Base-by-base conservation (phyloP, 495 filamentous ascomycete genomes). In the Barbatosphaeria neglecta region DNA sequence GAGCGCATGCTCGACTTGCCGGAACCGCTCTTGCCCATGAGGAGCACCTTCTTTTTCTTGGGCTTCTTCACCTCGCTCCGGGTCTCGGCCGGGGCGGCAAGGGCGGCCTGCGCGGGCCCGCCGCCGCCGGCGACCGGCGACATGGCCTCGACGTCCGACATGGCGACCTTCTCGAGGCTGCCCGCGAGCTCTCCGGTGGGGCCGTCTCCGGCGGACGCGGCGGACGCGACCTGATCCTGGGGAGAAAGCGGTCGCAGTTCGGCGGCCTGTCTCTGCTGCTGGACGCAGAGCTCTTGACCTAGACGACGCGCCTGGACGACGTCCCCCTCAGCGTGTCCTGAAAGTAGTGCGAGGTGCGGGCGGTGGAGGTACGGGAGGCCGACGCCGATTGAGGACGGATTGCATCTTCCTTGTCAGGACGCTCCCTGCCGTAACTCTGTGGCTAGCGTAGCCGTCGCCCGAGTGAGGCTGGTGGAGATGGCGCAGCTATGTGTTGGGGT, bases 1-100 rank as follows among this genome's bases (percentile, higher is more conserved):
- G 83, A 89, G 44, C 93, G 78, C 92, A 98, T 98, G 41, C 88
- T 95, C 24, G 90, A 95, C 64, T 98, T 98, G n/a, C 92, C 92
- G n/a, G 90, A 94, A 48, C 92, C 92, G 51, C 84, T 90, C 70
- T 96, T 96, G 50, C 92, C 92, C 90, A 78, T 78, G 43, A 78
- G 62, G 6, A 78, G 63, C 22, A 78, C 74, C 61, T 78, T 78
- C 59, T 78, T 76, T 65, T 77, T 78, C 67, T 78, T 78, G 18
- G 75, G 70, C 50, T 78, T 78, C 51, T 70, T 74, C 23, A 74
- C 63, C 45, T 73, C 67, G 44, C 45, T 63, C 37, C 58, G n/a
- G 25, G 20, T 22, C 10, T 54, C 51, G 11, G 43, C 52, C 15
- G 50, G 42, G 27, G 51, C 44, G 6, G 45, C 47, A 16, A 33